phyloP scores from a whole-genome alignment of 2,329 filamentous ascomycete genomes.

The Aotearoamyces nothofagi region DNA sequence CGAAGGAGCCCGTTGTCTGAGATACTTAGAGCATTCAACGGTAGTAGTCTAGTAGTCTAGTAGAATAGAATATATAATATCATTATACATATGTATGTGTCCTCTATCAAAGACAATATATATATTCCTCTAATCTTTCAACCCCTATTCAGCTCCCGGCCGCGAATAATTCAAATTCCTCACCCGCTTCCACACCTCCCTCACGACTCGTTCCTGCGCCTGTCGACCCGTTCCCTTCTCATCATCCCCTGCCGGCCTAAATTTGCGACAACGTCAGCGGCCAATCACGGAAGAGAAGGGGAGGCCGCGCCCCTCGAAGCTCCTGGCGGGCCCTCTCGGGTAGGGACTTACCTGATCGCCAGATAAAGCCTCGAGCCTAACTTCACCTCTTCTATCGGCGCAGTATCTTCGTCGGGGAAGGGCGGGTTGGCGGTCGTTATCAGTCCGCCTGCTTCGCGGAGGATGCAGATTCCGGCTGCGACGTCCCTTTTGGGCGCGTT shows the following conservation, averaged over 20 bases:
- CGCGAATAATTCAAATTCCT: slow-evolving; percentile 49
- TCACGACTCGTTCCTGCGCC: slow-evolving; percentile 52
- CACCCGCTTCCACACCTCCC: slow-evolving; percentile 60
- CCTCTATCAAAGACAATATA: no score
- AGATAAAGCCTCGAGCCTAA: slow-evolving; percentile 57
- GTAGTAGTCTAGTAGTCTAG: no score
- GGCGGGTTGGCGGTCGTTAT: slow-evolving; percentile 64
- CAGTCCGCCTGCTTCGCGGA: slow-evolving; percentile 59
- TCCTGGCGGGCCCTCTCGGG: no score
- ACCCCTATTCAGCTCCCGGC: slow-evolving; percentile 45
- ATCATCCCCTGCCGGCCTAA: slow-evolving; percentile 47
- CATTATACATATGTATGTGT: no score
- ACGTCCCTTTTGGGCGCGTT: slow-evolving; percentile 62
- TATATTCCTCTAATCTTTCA: no score
- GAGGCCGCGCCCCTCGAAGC: no score
- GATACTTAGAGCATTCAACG: no score
- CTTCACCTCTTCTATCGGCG: slow-evolving; percentile 39
- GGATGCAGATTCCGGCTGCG: slow-evolving; percentile 57
- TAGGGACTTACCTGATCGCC: slow-evolving; percentile 44
- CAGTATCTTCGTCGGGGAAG: slow-evolving; percentile 33
- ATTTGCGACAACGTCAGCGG: slow-evolving; percentile 6
- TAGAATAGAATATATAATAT: no score
- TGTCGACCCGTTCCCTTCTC: slow-evolving; percentile 46
- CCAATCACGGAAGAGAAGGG: slow-evolving; percentile 1
- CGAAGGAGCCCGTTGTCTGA: no score